These are phyloP conservation scores for Vitis vinifera DNA, from an alignment of 164 flowering plant genomes.

Conservation along the genomic window DNA sequence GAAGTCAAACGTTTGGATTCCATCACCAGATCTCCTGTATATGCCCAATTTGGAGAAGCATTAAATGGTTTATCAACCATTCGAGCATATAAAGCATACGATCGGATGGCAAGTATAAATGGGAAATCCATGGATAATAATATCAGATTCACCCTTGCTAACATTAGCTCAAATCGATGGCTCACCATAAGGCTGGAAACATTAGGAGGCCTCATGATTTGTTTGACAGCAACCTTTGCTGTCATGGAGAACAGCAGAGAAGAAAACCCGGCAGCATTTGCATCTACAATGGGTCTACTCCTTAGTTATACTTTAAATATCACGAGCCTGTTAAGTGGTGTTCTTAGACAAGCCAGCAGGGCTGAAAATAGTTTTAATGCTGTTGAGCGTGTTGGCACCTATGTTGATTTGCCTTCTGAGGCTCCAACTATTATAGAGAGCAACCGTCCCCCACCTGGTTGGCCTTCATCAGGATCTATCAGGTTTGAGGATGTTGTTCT, in stretches of 20 bases:
- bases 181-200: conserved; percentile 83
- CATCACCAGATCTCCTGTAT: conserved; percentile 87
- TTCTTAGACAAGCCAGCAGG: conserved; percentile 83
- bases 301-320: conserved; percentile 90
- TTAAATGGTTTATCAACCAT: conserved; percentile 85
- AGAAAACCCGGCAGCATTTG: conserved; percentile 70
- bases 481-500: conserved; percentile 78
- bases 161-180: conserved; percentile 89
- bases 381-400: conserved; percentile 83
- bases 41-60: conserved; percentile 98
- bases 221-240: conserved; percentile 94
- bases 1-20: conserved; percentile 97
- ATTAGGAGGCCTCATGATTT: conserved; percentile 92
- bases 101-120: conserved; percentile 77
- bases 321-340: conserved; percentile 69
- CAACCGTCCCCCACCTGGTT: conserved; percentile 85
- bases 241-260: conserved; percentile 80
- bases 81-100: conserved; percentile 92
- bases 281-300: conserved; percentile 97
- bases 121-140: conserved; percentile 93
- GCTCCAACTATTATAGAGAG: conserved; percentile 68
- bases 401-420: conserved; percentile 86
- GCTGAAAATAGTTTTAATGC: conserved; percentile 93
- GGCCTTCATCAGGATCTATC: conserved; percentile 87
- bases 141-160: conserved; percentile 80